phyloP scores from a whole-genome alignment of 2,329 filamentous ascomycete species.

The Xylaria sp. region DNA sequence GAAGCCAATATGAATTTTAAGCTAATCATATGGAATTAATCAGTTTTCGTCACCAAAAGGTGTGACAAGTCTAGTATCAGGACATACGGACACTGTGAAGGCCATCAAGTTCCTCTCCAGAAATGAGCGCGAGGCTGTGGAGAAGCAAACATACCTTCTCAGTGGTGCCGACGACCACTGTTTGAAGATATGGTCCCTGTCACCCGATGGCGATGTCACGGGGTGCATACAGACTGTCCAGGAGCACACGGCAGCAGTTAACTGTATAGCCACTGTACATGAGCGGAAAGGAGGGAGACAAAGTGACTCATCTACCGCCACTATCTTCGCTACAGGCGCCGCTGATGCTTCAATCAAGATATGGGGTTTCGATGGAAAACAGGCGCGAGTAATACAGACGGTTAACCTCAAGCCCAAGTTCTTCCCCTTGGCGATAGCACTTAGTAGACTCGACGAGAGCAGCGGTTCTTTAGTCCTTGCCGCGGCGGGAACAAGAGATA shows the following conservation, averaged over 20 bases:
- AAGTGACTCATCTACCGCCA: slow-evolving; percentile 21
- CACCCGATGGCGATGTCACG: slow-evolving; percentile 37
- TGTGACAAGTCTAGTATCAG: slow-evolving; percentile 69
- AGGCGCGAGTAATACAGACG: slow-evolving; percentile 66
- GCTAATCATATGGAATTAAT: slow-evolving; percentile 13
- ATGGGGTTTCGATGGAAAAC: slow-evolving; percentile 68
- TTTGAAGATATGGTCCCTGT: slow-evolving; percentile 71
- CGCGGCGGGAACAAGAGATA: slow-evolving; percentile 81
- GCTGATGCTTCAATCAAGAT: slow-evolving; percentile 75
- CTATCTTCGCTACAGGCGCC: slow-evolving; percentile 73
- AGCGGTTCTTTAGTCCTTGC: slow-evolving; percentile 70
- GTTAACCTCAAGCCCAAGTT: slow-evolving; percentile 77
- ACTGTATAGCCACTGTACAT: slow-evolving; percentile 62
- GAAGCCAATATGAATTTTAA: not conserved
- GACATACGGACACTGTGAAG: slow-evolving; percentile 82
- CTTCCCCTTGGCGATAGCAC: slow-evolving; percentile 78
- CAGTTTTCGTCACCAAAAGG: slow-evolving; percentile 55
- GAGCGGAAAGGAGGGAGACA: slow-evolving; percentile 33
- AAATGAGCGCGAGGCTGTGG: slow-evolving; percentile 42
- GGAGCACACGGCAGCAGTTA: slow-evolving; percentile 77
- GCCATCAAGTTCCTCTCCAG: slow-evolving; percentile 77
- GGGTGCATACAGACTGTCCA: slow-evolving; percentile 60
- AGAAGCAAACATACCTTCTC: slow-evolving; percentile 62
- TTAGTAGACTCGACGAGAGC: slow-evolving; percentile 63
- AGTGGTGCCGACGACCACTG: slow-evolving; percentile 83